Percentiles rank a stretch among this genome's conserved stretches.
phyloP scores from a whole-genome alignment of 2,329 filamentous ascomycete genomes.

The Fusarium burgessii region DNA sequence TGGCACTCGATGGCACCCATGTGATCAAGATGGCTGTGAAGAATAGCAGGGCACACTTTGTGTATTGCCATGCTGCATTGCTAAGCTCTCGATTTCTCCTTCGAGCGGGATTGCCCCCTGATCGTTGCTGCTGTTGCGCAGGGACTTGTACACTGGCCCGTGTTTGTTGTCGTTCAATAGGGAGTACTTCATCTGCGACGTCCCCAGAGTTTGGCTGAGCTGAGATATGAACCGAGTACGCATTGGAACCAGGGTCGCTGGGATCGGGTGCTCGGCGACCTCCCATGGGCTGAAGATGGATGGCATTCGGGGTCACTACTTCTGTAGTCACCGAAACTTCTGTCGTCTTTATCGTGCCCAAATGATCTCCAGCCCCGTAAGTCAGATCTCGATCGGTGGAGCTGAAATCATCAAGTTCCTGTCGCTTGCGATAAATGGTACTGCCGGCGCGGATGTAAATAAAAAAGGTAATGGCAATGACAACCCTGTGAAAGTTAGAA shows the following conservation, averaged over 20 bases:
- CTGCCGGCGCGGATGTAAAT: slow-evolving; percentile 76
- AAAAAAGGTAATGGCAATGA: slow-evolving; percentile 70
- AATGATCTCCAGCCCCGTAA: slow-evolving; percentile 57
- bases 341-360: slow-evolving; percentile 67
- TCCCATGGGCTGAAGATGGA: slow-evolving; percentile 44
- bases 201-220: slow-evolving; percentile 46
- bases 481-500: slow-evolving; percentile 60
- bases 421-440: slow-evolving; percentile 75
- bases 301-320: slow-evolving; percentile 35
- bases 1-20: slow-evolving; percentile 82
- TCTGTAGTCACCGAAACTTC: slow-evolving; percentile 74
- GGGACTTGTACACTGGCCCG: slow-evolving; percentile 16
- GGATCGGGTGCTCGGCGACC: slow-evolving; percentile 29
- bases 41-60: slow-evolving; percentile 77
- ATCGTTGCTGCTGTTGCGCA: slow-evolving; percentile 35
- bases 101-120: slow-evolving; percentile 47
- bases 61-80: slow-evolving; percentile 75
- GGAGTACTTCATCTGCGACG: slow-evolving; percentile 43
- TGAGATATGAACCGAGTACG: slow-evolving; percentile 66
- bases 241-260: slow-evolving; percentile 29
- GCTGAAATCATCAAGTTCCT: slow-evolving; percentile 68
- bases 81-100: slow-evolving; percentile 64
- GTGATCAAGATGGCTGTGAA: slow-evolving; percentile 78
- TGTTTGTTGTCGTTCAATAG: slow-evolving; percentile 41
- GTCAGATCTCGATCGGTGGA: slow-evolving; percentile 58